A percentile compares a stretch with the other conserved stretches of the same genome.
These are phyloP conservation scores for Polyporus arcularius DNA, from an alignment of 768 basidiomycete genomes.

Conservation along the genomic window DNA sequence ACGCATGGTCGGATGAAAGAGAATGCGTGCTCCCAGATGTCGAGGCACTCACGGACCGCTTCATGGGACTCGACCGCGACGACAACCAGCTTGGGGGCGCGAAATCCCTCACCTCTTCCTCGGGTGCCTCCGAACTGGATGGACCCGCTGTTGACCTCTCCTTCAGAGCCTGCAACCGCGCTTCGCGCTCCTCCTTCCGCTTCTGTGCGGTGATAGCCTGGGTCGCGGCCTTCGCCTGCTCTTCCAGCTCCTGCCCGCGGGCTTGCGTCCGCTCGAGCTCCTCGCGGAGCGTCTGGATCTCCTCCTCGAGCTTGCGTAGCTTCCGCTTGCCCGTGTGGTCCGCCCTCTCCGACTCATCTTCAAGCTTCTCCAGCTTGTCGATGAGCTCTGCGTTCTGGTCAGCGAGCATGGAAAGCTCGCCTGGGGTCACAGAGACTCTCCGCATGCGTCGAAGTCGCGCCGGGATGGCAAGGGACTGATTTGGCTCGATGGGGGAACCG, in stretches of 20 bases:
- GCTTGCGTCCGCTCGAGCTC: conserved; percentile 79
- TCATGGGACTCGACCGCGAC: conserved; percentile 13
- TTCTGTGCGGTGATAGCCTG: conserved; percentile 27
- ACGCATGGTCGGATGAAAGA: not conserved
- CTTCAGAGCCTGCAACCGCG: conserved; percentile 54
- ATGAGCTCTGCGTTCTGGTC: conserved; percentile 86
- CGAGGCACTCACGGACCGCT: not conserved
- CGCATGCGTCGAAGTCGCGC: conserved; percentile 26
- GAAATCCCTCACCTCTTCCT: conserved; percentile 26
- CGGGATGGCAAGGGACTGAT: conserved; percentile 7
- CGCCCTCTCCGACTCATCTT: conserved; percentile 64
- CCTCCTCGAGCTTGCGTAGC: conserved; percentile 74
- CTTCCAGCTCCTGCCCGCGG: conserved; percentile 70
- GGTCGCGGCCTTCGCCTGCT: conserved; percentile 51
- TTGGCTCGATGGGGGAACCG: conserved; percentile 2
- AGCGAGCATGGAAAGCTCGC: conserved; percentile 69
- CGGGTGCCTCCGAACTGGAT: conserved; percentile 6
- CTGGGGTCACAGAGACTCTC: conserved; percentile 64
- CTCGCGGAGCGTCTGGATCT: conserved; percentile 71
- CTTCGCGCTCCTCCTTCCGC: conserved; percentile 48
- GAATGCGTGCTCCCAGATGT: not conserved
- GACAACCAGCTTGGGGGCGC: conserved; percentile 26
- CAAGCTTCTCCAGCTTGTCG: conserved; percentile 72
- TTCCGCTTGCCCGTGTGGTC: conserved; percentile 70
- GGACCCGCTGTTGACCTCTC: conserved; percentile 21